Evolutionary conservation across 2,329 filamentous ascomycete genomes (phyloP), one percentile per base, ranked within the genome.

Genomic region (Hymenoscyphus repandus): DNA sequence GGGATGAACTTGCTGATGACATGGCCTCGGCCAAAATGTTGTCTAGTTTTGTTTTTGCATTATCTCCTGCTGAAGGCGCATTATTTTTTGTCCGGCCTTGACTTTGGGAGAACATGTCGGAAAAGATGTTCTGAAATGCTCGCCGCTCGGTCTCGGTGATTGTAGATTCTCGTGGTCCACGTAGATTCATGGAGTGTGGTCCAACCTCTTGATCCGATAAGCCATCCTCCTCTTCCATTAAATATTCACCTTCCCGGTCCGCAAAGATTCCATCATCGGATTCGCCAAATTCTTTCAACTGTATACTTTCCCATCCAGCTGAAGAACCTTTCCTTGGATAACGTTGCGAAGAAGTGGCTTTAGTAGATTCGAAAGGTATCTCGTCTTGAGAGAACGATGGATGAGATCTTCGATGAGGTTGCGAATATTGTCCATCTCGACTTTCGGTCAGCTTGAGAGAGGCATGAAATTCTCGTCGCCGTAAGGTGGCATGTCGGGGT

Each of bases 101-200:
- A 5, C 32, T 45, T 15, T 66, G 62, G 9, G 64, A 67, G 42
- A 77, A 75, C 40, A 85, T 83, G 47, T 81, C 73, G 46, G 74
- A 71, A 58, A 85, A 85, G 46, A 84, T 78, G 45, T 73, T 70
- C 27, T 76, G 72, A 52, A 79, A 79, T 7, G 71, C 63, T 6
- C 67, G 60, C 6, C 69, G 68, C 62, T 85, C 82, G 0, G 69
- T 62, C 0, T 75, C 75, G 0, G 82, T 85, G 44, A 85, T 80
- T 5, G 80, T 85, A 3, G 74, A 74, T 41, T 65, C 58, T 47
- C 62, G 48, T 1, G 61, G 53, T 3, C 59, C 51, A 1, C 48
- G 47, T 9, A 47, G 47, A 41, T 55, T 47, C 20, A 51, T 51
- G 57, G 58, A 31, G 45, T 54, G 30, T 45, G 49, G 32, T 57